Evolutionary conservation across 768 basidiomycete genomes (phyloP).

Genomic region (Phylloporus sp.): DNA sequence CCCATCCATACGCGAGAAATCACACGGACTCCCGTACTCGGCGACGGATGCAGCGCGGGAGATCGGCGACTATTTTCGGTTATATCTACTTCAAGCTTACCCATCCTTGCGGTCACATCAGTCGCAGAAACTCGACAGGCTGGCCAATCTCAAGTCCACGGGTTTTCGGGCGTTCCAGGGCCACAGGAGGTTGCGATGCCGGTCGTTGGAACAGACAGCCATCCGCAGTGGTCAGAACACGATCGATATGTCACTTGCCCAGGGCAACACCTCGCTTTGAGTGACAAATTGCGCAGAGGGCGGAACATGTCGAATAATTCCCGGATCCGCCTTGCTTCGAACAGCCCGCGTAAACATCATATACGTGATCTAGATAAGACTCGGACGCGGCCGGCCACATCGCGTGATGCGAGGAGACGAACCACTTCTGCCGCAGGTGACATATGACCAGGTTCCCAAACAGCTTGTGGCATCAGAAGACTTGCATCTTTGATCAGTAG

Average conservation of each 20-base stretch:
- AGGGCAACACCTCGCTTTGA: neutral
- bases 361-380: conserved; percentile 21
- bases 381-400: conserved; percentile 19
- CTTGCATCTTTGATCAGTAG: conserved; percentile 11
- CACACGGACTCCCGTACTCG: conserved; percentile 4
- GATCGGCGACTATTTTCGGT: conserved; percentile 11
- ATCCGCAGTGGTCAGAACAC: conserved; percentile 6
- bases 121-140: conserved; percentile 9
- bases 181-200: conserved; percentile 8
- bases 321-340: conserved; percentile 13
- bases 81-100: conserved; percentile 5
- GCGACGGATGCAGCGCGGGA: conserved; percentile 11
- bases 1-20: conserved; percentile 23
- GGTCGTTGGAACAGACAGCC: conserved; percentile 6
- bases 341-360: conserved; percentile 18
- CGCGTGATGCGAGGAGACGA: conserved; percentile 27
- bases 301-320: conserved; percentile 13
- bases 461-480: conserved; percentile 4
- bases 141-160: conserved; percentile 19
- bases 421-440: conserved; percentile 33
- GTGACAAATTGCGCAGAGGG: conserved; percentile 3
- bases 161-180: conserved; percentile 25
- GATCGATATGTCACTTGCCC: conserved; percentile 2
- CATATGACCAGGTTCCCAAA: conserved; percentile 17
- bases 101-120: conserved; percentile 5